phyloP scores from a whole-genome alignment of 768 basidiomycete genomes.

The Calocera viscosa region DNA sequence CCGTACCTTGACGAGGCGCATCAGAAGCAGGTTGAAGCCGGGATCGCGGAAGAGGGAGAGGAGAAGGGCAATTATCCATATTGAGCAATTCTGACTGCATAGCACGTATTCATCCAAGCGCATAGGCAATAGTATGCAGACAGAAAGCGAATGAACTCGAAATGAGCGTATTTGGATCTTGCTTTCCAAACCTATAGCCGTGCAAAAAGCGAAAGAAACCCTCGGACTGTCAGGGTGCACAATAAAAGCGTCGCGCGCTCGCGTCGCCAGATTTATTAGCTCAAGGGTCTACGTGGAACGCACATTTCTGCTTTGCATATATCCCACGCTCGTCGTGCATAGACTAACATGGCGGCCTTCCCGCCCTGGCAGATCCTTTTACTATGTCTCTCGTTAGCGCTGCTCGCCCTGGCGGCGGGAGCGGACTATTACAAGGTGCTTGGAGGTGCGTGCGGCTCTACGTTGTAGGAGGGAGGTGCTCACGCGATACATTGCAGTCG shows the following conservation, averaged over 20 bases:
- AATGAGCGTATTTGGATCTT: background rate
- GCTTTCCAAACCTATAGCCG: background rate
- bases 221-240: background rate
- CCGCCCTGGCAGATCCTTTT: background rate
- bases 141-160: background rate
- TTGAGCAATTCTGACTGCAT: background rate
- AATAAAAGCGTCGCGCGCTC: background rate
- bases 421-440: constrained; percentile 72
- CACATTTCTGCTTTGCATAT: background rate
- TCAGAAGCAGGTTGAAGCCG: constrained; percentile 24
- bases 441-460: constrained; percentile 48
- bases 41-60: constrained; percentile 13
- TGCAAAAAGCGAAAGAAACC: no score
- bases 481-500: constrained; percentile 33
- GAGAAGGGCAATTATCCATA: constrained; percentile 13
- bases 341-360: background rate
- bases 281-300: background rate
- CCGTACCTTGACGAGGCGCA: constrained; percentile 31
- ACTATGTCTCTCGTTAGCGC: background rate
- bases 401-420: constrained; percentile 27
- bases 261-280: no score
- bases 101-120: background rate
- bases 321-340: background rate
- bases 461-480: constrained; percentile 13
- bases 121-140: no score